phyloP scores from a whole-genome alignment of 345 rosid genomes.

The Salix viminalis region DNA sequence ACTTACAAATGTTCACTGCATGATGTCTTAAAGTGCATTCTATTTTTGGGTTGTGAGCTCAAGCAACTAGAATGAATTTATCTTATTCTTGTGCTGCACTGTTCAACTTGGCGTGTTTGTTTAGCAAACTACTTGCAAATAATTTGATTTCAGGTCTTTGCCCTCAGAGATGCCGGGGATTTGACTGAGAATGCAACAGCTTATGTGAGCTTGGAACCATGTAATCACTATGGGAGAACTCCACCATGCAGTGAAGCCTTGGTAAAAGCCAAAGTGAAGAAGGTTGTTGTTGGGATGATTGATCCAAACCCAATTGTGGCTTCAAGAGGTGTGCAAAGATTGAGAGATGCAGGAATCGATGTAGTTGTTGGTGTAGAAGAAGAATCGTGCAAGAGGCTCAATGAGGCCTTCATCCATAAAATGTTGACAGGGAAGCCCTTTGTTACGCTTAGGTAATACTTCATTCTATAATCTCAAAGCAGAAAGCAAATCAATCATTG shows the following conservation, averaged over 20 bases:
- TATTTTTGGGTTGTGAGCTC: background rate
- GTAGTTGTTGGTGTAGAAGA: slow-evolving; percentile 69
- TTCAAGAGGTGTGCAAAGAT: slow-evolving; percentile 58
- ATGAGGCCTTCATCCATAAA: slow-evolving; percentile 65
- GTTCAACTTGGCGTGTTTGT: background rate
- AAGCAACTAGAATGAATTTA: background rate
- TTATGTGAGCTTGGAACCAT: slow-evolving; percentile 89
- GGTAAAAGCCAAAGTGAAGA: slow-evolving; percentile 75
- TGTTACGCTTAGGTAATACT: slow-evolving; percentile 57
- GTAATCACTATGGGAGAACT: slow-evolving; percentile 86
- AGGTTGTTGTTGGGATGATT: slow-evolving; percentile 74
- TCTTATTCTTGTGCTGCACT: background rate
- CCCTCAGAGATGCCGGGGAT: slow-evolving; percentile 74
- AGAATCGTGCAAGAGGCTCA: slow-evolving; percentile 70
- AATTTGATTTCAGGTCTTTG: slow-evolving; percentile 56
- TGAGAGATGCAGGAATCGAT: slow-evolving; percentile 62
- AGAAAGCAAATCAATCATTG: background rate
- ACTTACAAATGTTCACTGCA: background rate
- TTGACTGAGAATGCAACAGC: slow-evolving; percentile 78
- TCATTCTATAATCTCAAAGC: too few species aligned
- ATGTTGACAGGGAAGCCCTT: slow-evolving; percentile 69
- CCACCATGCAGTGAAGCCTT: slow-evolving; percentile 91
- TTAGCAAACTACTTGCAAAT: background rate
- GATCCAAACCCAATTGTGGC: slow-evolving; percentile 92
- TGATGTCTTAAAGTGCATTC: background rate